These are phyloP conservation scores for Phaeolepiota aurea DNA, from an alignment of 768 basidiomycete species.

Conservation along the genomic window DNA sequence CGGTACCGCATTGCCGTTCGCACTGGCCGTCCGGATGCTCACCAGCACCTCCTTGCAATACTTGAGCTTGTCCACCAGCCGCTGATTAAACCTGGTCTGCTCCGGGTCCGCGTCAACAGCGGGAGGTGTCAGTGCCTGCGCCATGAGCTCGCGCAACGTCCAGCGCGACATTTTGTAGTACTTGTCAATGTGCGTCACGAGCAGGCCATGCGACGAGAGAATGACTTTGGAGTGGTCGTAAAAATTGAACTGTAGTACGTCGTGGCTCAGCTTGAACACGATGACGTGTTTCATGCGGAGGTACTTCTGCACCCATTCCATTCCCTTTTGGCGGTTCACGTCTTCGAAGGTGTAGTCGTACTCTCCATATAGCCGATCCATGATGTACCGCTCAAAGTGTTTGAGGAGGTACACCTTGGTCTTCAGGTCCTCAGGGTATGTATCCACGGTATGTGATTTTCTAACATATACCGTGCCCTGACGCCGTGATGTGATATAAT, in stretches of 20 bases:
- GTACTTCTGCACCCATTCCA: slow-evolving; percentile 96
- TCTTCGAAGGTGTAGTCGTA: slow-evolving; percentile 81
- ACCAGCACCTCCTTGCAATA: slow-evolving; percentile 81
- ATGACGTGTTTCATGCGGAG: slow-evolving; percentile 96
- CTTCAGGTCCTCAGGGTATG: slow-evolving; percentile 77
- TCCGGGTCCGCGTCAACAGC: slow-evolving; percentile 35
- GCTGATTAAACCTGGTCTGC: slow-evolving; percentile 50
- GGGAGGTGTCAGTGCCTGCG: slow-evolving; percentile 28
- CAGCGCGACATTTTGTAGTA: slow-evolving; percentile 70
- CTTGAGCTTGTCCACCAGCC: slow-evolving; percentile 71
- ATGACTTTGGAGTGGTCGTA: slow-evolving; percentile 96
- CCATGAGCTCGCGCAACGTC: slow-evolving; percentile 66
- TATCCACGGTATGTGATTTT: slow-evolving; percentile 59
- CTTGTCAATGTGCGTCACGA: slow-evolving; percentile 89
- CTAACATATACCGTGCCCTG: slow-evolving; percentile 63
- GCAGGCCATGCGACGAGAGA: slow-evolving; percentile 69
- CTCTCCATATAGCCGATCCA: slow-evolving; percentile 80
- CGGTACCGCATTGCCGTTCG: slow-evolving; percentile 18
- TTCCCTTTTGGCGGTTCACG: slow-evolving; percentile 57
- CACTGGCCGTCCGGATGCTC: slow-evolving; percentile 59
- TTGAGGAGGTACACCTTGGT: slow-evolving; percentile 88
- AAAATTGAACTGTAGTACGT: slow-evolving; percentile 99
- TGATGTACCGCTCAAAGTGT: slow-evolving; percentile 93
- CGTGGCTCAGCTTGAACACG: slow-evolving; percentile 93
- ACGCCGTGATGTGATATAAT: slow-evolving; percentile 70